phyloP scores from a whole-genome alignment of 2,329 filamentous ascomycete genomes.

The Fusarium sp. region DNA sequence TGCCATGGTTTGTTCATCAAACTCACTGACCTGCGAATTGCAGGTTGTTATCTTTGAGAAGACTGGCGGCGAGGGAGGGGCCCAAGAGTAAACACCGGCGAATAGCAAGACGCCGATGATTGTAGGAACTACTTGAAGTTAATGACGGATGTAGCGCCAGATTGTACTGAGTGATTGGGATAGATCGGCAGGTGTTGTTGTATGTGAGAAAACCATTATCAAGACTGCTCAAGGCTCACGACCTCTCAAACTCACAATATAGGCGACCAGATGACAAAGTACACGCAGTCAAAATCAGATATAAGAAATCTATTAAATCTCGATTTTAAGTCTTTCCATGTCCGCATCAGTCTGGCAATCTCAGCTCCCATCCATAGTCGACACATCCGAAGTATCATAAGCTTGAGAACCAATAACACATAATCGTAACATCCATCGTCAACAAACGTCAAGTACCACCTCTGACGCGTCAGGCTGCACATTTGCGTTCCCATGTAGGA shows the following conservation, averaged over 20 bases:
- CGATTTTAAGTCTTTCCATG: slow-evolving; percentile 39
- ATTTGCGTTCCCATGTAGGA: slow-evolving; percentile 1
- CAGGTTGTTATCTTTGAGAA: background rate
- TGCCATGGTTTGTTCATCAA: no score
- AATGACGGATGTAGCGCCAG: no score
- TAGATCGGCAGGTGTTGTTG: background rate
- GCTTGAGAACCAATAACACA: slow-evolving; percentile 8
- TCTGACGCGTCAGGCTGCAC: background rate
- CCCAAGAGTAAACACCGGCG: background rate
- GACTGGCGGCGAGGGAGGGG: background rate
- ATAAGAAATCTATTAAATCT: slow-evolving; percentile 44
- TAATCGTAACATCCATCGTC: slow-evolving; percentile 18
- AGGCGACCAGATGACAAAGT: background rate
- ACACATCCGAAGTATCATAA: slow-evolving; percentile 17
- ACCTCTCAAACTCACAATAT: background rate
- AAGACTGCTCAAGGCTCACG: background rate
- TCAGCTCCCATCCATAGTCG: slow-evolving; percentile 16
- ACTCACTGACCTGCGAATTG: no score
- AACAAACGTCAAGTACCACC: slow-evolving; percentile 2
- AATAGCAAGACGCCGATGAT: background rate
- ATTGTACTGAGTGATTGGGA: background rate
- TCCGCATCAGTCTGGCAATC: slow-evolving; percentile 30
- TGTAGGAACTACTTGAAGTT: no score
- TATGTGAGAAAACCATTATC: background rate
- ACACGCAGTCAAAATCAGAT: slow-evolving; percentile 10